Percentiles rank a stretch among this genome's conserved stretches.
phyloP scores from a whole-genome alignment of 495 filamentous ascomycete species.

The Opeltia flavorubescens region DNA sequence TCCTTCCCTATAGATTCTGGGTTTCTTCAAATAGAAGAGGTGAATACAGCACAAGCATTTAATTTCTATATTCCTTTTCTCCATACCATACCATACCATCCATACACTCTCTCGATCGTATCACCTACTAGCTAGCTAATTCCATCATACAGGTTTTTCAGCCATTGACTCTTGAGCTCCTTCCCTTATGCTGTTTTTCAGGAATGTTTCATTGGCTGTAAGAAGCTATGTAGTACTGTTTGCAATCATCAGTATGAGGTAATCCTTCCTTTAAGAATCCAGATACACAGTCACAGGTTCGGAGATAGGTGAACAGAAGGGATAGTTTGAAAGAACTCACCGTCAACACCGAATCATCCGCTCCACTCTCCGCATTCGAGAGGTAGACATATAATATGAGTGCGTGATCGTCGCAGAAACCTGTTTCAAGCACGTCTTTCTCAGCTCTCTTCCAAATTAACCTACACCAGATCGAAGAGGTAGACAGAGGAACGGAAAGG shows the following conservation, averaged over 20 bases:
- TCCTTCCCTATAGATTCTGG: too few species aligned
- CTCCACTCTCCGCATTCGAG: slow-evolving; percentile 49
- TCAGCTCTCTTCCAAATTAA: neutral
- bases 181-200: too few species aligned
- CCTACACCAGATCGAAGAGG: slow-evolving; percentile 3
- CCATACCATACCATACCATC: too few species aligned
- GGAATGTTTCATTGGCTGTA: slow-evolving; percentile 17
- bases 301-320: neutral
- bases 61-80: too few species aligned
- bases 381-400: slow-evolving; percentile 89
- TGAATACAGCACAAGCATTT: too few species aligned
- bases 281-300: neutral
- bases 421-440: slow-evolving; percentile 18
- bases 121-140: too few species aligned
- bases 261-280: too few species aligned
- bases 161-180: too few species aligned
- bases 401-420: slow-evolving; percentile 62
- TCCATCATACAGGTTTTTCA: too few species aligned
- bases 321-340: slow-evolving; percentile 22
- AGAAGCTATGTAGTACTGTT: slow-evolving; percentile 50
- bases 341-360: slow-evolving; percentile 68
- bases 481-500: neutral
- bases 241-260: too few species aligned
- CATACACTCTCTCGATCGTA: too few species aligned
- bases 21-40: too few species aligned